Evolutionary conservation across 805 yeast species (phyloP).

Genomic region (Metschnikowia colocasiae): DNA sequence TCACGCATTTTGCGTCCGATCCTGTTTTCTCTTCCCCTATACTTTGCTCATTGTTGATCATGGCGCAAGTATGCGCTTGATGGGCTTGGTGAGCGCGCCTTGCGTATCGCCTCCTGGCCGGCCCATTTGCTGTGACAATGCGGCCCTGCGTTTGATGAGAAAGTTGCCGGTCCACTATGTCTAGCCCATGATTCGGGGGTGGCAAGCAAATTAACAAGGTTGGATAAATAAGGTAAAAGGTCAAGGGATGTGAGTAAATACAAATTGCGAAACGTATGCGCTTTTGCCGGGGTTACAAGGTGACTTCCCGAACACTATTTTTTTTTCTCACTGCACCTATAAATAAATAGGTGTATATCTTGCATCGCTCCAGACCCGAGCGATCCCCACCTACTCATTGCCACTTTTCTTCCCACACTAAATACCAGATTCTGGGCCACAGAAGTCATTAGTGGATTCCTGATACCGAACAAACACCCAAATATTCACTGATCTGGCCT

Average conservation of each 20-base stretch:
- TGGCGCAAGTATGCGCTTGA: constrained; percentile 3
- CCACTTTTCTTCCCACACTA: background rate
- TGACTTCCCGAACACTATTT: constrained; percentile 1
- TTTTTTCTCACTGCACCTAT: background rate
- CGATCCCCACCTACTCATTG: background rate
- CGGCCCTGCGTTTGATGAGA: background rate
- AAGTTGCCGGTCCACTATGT: background rate
- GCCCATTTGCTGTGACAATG: background rate
- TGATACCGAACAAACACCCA: too few species aligned
- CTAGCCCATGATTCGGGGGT: background rate
- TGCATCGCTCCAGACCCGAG: background rate
- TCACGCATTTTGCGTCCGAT: background rate
- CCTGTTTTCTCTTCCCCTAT: background rate
- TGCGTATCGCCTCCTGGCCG: constrained; percentile 2
- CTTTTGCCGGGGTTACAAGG: background rate
- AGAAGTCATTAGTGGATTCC: background rate
- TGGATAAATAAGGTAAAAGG: background rate
- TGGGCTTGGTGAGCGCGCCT: constrained; percentile 2
- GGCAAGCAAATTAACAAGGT: background rate
- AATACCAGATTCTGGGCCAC: background rate
- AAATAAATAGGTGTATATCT: constrained; percentile 2
- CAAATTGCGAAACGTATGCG: background rate
- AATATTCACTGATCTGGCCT: background rate
- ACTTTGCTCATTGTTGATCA: background rate
- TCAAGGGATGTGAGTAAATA: too few species aligned